Conservation (phyloP, 2,329 filamentous ascomycete genomes). For the Elsinoe arachidis region DNA sequence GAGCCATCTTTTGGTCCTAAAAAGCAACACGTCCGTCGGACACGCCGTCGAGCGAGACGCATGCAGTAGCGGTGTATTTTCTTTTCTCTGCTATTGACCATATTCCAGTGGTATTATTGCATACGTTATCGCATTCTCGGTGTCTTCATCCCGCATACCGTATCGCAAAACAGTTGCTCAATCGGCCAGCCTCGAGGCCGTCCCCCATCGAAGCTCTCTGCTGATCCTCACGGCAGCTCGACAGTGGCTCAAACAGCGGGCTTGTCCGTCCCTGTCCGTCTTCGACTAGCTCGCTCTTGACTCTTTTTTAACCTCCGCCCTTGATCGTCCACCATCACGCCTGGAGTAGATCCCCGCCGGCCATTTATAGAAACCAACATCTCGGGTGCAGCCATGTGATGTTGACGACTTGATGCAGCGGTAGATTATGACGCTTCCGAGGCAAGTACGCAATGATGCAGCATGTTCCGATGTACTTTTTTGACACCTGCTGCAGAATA, state of each 20-base stretch:
- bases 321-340: background rate
- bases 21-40: background rate
- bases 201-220: too few species aligned
- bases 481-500: background rate
- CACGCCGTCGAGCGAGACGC: background rate
- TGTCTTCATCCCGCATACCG: too few species aligned
- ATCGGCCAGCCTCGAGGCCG: too few species aligned
- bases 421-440: background rate
- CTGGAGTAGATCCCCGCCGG: background rate
- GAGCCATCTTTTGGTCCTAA: background rate
- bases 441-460: background rate
- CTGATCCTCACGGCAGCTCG: background rate
- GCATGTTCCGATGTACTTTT: too few species aligned
- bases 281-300: background rate
- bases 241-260: constrained; percentile 9
- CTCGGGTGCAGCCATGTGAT: constrained; percentile 4
- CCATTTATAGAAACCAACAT: constrained; percentile 9
- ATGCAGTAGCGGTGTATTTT: background rate
- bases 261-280: background rate
- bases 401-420: background rate
- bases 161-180: too few species aligned
- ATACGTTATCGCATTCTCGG: too few species aligned
- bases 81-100: too few species aligned
- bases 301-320: background rate
- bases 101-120: too few species aligned